Percentiles rank a stretch among this genome's conserved stretches.
Conservation (phyloP, 805 yeast genomes). For the Candida dajiaensis region DNA sequence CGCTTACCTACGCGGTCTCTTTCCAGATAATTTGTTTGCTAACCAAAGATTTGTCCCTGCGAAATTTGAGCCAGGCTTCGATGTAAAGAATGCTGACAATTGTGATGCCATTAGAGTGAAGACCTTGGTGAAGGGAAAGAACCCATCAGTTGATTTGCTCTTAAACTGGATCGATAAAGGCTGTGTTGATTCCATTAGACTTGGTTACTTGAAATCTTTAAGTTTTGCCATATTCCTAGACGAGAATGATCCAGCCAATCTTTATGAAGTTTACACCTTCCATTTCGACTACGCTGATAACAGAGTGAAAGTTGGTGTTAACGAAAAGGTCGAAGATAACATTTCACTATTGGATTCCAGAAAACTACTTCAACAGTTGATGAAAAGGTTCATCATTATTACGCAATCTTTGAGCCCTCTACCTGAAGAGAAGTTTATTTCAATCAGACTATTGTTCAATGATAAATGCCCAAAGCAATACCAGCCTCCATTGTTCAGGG, state of each 20-base stretch:
- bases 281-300: slow-evolving; percentile 35
- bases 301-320: slow-evolving; percentile 23
- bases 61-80: slow-evolving; percentile 25
- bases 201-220: slow-evolving; percentile 37
- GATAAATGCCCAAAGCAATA: slow-evolving; percentile 40
- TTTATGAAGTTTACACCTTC: slow-evolving; percentile 48
- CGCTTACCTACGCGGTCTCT: slow-evolving; percentile 50
- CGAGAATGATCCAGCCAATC: slow-evolving; percentile 33
- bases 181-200: slow-evolving; percentile 37
- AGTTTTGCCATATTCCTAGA: slow-evolving; percentile 41
- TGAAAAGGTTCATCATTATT: slow-evolving; percentile 44
- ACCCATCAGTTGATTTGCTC: slow-evolving; percentile 41
- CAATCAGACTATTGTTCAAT: slow-evolving; percentile 45
- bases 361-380: slow-evolving; percentile 39
- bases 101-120: slow-evolving; percentile 39
- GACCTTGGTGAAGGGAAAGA: slow-evolving; percentile 40
- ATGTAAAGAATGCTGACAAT: slow-evolving; percentile 11
- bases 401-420: slow-evolving; percentile 50
- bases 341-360: slow-evolving; percentile 31
- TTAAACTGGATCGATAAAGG: slow-evolving; percentile 51
- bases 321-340: slow-evolving; percentile 7
- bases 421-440: slow-evolving; percentile 40
- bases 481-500: slow-evolving; percentile 44
- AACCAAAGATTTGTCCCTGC: slow-evolving; percentile 41
- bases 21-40: slow-evolving; percentile 47